phyloP scores from a whole-genome alignment of 805 yeast genomes.

The Diddensiella transvaalensis region DNA sequence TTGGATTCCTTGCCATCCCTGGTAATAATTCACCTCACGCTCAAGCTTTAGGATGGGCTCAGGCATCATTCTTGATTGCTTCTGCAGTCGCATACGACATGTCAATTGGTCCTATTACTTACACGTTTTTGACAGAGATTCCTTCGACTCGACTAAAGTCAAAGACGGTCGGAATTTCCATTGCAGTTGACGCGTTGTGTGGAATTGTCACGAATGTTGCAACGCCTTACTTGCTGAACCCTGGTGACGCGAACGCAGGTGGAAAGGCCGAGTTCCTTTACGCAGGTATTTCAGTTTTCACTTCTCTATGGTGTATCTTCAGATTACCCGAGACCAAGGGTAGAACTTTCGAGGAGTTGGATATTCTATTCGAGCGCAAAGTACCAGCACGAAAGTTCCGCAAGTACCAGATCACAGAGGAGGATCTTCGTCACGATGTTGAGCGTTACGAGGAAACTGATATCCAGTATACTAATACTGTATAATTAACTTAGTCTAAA shows the following conservation, averaged over 20 bases:
- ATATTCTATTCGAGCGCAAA: slow-evolving; percentile 41
- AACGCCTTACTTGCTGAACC: slow-evolving; percentile 45
- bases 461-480: neutral
- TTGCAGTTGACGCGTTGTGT: slow-evolving; percentile 6
- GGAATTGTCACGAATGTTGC: slow-evolving; percentile 30
- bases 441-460: slow-evolving; percentile 1
- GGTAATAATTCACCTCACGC: slow-evolving; percentile 18
- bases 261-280: slow-evolving; percentile 48
- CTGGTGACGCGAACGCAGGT: slow-evolving; percentile 41
- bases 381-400: slow-evolving; percentile 65
- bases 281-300: slow-evolving; percentile 35
- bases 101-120: slow-evolving; percentile 43
- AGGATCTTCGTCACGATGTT: slow-evolving; percentile 1
- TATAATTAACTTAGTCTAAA: neutral
- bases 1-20: slow-evolving; percentile 17
- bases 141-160: slow-evolving; percentile 8
- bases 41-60: slow-evolving; percentile 19
- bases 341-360: slow-evolving; percentile 35
- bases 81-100: slow-evolving; percentile 44
- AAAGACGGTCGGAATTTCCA: slow-evolving; percentile 3
- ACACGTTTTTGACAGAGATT: slow-evolving; percentile 13
- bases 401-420: slow-evolving; percentile 1
- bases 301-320: slow-evolving; percentile 34
- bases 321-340: slow-evolving; percentile 19
- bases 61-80: slow-evolving; percentile 45